These are phyloP conservation scores for Xylariaceae sp. DNA, from an alignment of 2,329 filamentous ascomycete genomes.

Conservation along the genomic window DNA sequence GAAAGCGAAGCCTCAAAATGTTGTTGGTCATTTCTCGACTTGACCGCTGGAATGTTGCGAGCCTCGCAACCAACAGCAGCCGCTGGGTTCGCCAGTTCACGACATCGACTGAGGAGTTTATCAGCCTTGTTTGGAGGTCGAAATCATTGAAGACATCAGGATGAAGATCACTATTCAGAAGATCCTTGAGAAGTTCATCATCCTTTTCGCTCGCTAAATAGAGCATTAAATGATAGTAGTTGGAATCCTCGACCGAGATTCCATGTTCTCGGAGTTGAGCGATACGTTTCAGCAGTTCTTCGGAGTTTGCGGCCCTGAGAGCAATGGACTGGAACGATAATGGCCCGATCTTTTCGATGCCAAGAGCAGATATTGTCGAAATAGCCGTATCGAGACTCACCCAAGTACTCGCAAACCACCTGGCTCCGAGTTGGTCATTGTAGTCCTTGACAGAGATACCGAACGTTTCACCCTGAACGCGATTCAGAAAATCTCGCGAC, in stretches of 20 bases:
- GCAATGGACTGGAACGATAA: constrained; percentile 73
- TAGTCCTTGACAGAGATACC: constrained; percentile 44
- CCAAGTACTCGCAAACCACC: constrained; percentile 69
- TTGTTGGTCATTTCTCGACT: constrained; percentile 32
- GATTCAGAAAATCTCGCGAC: constrained; percentile 35
- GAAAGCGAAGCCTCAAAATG: constrained; percentile 31
- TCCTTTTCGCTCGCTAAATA: constrained; percentile 57
- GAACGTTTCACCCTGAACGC: constrained; percentile 37
- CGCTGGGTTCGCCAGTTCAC: constrained; percentile 40
- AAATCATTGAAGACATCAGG: constrained; percentile 51
- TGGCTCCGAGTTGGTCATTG: constrained; percentile 68
- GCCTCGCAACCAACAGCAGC: constrained; percentile 42
- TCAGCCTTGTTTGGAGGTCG: constrained; percentile 37
- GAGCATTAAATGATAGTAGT: constrained; percentile 61
- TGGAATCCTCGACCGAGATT: constrained; percentile 57
- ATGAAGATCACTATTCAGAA: constrained; percentile 48
- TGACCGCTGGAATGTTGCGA: constrained; percentile 31
- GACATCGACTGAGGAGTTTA: constrained; percentile 32
- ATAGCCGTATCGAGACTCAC: constrained; percentile 69
- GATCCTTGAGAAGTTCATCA: constrained; percentile 41
- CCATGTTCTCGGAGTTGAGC: constrained; percentile 54
- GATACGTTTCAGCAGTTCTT: constrained; percentile 55
- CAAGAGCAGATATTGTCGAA: constrained; percentile 60
- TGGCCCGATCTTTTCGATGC: constrained; percentile 67
- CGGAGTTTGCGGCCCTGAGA: constrained; percentile 52